These are phyloP conservation scores for Neurospora sp. DNA, from an alignment of 495 filamentous ascomycete species.

Conservation along the genomic window DNA sequence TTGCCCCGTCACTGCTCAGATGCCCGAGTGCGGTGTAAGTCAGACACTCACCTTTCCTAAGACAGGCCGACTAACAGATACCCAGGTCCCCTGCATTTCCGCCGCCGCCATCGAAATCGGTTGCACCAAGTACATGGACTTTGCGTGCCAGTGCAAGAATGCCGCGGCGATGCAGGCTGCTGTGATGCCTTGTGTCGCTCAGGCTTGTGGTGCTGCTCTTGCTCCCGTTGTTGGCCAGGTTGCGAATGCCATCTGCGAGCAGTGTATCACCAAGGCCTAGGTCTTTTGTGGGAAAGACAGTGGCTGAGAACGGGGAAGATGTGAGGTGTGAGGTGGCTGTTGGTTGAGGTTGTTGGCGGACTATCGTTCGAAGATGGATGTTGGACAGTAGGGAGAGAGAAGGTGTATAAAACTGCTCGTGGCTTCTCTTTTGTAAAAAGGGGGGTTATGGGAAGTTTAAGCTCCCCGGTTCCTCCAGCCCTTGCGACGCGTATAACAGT, in stretches of 20 bases:
- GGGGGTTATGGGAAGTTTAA: not conserved
- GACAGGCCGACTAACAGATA: not conserved
- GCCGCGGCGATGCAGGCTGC: conserved; percentile 5
- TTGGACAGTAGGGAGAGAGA: not conserved
- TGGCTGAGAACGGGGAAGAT: not conserved
- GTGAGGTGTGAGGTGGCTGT: not conserved
- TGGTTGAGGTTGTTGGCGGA: not conserved
- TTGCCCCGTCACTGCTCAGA: conserved; percentile 1
- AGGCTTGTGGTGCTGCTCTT: not conserved
- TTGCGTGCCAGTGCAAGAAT: conserved; percentile 9
- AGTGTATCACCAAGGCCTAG: not conserved
- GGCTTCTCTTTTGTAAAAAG: too few species aligned
- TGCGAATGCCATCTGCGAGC: conserved; percentile 7
- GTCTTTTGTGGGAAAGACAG: not conserved
- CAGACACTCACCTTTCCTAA: not conserved
- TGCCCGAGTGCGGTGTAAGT: conserved; percentile 8
- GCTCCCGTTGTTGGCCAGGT: conserved; percentile 4
- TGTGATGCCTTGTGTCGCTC: conserved; percentile 6
- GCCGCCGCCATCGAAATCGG: conserved; percentile 1
- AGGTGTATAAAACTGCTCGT: too few species aligned
- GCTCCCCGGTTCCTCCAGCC: not conserved
- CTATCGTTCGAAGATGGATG: not conserved
- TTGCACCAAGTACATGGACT: conserved; percentile 6
- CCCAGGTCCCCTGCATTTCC: conserved; percentile 1
- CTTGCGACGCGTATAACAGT: not conserved